Evolutionary conservation across 164 flowering plant species (phyloP).

Genomic region (Taxillus chinensis): DNA sequence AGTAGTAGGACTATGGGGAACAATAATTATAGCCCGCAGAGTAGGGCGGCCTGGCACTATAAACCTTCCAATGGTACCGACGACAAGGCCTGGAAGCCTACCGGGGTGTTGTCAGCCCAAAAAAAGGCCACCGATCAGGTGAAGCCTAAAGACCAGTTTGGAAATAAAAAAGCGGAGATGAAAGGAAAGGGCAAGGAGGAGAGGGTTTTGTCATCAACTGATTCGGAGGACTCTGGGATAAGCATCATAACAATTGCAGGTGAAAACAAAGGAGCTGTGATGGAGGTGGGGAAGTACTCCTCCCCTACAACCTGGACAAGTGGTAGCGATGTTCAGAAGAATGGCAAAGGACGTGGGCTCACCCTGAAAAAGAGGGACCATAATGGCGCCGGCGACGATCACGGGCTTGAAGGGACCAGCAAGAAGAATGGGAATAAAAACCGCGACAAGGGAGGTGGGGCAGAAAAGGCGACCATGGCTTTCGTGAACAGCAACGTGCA

Average conservation of each 20-base stretch:
- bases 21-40: too few relatives aligned
- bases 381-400: neutral
- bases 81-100: slow-evolving; percentile 4
- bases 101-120: neutral
- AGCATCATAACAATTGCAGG: slow-evolving; percentile 63
- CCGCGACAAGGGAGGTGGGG: slow-evolving; percentile 10
- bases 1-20: too few relatives aligned
- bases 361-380: slow-evolving; percentile 2
- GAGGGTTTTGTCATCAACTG: slow-evolving; percentile 17
- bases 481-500: slow-evolving; percentile 71
- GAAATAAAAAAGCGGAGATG: neutral
- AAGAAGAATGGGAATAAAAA: too few relatives aligned
- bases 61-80: too few relatives aligned
- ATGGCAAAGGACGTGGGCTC: neutral
- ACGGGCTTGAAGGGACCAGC: neutral
- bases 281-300: slow-evolving; percentile 45
- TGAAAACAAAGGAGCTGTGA: slow-evolving; percentile 76
- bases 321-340: slow-evolving; percentile 9
- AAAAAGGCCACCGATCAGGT: slow-evolving; percentile 1
- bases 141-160: neutral
- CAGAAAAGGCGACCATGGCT: slow-evolving; percentile 25
- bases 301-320: slow-evolving; percentile 5
- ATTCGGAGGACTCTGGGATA: slow-evolving; percentile 25
- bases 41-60: too few relatives aligned
- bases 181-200: slow-evolving; percentile 3